These are phyloP conservation scores for Cichorium intybus DNA, from an alignment of 140 eudicot genomes.

Conservation along the genomic window DNA sequence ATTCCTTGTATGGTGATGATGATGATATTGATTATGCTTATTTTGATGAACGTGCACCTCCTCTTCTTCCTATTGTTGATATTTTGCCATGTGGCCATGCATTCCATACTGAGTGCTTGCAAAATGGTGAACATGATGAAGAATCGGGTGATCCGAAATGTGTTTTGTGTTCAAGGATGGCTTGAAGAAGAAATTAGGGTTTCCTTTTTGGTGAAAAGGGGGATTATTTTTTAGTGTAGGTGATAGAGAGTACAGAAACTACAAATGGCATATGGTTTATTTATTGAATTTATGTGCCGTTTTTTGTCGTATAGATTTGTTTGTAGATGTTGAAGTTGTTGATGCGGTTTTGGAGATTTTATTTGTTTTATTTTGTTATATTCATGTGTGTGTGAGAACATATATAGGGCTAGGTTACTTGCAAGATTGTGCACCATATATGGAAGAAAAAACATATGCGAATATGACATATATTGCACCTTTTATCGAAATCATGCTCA, in stretches of 20 bases:
- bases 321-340: neutral
- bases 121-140: constrained; percentile 15
- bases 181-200: constrained; percentile 15
- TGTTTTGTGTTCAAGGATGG: constrained; percentile 34
- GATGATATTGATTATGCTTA: constrained; percentile 24
- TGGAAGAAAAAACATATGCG: too few species aligned
- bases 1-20: constrained; percentile 30
- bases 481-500: too few species aligned
- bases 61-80: constrained; percentile 47
- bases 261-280: constrained; percentile 22
- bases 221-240: constrained; percentile 29
- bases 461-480: too few species aligned
- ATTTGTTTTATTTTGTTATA: neutral
- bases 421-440: neutral
- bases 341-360: neutral
- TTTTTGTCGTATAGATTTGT: constrained; percentile 11
- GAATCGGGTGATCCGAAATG: constrained; percentile 40
- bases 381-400: neutral
- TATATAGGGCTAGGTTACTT: neutral
- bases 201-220: constrained; percentile 19
- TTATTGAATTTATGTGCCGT: constrained; percentile 32
- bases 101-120: constrained; percentile 44
- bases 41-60: constrained; percentile 23
- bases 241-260: constrained; percentile 30
- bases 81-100: constrained; percentile 52